phyloP scores from a whole-genome alignment of 2,329 filamentous ascomycete species.

The Escovopsis sp. region DNA sequence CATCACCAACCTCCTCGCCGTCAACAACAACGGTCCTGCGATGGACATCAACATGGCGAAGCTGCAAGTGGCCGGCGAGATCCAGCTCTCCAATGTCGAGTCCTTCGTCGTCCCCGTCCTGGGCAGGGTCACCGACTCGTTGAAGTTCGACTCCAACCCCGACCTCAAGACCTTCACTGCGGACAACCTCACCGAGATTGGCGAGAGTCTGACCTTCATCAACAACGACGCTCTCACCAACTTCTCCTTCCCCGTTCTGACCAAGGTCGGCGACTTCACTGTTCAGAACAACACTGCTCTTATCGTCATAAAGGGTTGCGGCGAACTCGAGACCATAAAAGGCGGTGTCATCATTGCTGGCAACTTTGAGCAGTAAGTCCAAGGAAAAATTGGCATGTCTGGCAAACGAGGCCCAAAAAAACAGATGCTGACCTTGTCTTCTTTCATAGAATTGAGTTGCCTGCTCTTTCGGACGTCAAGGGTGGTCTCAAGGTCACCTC shows the following conservation, averaged over 20 bases:
- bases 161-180: constrained; percentile 44
- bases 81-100: constrained; percentile 58
- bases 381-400: constrained; percentile 1
- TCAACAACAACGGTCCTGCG: constrained; percentile 65
- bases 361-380: constrained; percentile 63
- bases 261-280: constrained; percentile 55
- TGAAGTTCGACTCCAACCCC: constrained; percentile 69
- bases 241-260: constrained; percentile 56
- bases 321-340: constrained; percentile 48
- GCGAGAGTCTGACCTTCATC: constrained; percentile 41
- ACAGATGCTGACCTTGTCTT: background rate
- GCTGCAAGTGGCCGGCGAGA: constrained; percentile 41
- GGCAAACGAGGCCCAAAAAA: no score
- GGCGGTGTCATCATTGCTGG: constrained; percentile 79
- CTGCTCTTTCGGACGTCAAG: constrained; percentile 48
- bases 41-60: constrained; percentile 62
- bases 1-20: constrained; percentile 52
- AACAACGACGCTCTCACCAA: constrained; percentile 51
- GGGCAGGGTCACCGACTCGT: constrained; percentile 55
- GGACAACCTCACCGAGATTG: constrained; percentile 56
- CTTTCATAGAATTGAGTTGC: constrained; percentile 49
- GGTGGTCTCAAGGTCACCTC: constrained; percentile 58
- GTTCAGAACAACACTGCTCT: constrained; percentile 84
- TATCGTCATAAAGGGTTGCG: constrained; percentile 48
- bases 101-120: constrained; percentile 60